phyloP scores from a whole-genome alignment of 768 basidiomycete genomes.

The Heimioporus sp. region DNA sequence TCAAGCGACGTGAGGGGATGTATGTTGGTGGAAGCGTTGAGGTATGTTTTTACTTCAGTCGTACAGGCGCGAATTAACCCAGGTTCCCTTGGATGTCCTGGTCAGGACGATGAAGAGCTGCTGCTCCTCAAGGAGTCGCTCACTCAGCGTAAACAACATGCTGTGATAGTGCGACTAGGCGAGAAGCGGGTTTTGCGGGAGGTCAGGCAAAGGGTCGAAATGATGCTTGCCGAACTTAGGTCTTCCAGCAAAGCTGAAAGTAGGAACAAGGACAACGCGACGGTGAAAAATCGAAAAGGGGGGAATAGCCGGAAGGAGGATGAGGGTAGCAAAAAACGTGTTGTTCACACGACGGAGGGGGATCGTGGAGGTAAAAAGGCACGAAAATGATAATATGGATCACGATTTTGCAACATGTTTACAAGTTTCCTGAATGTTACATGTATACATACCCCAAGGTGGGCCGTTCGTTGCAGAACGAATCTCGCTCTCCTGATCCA shows the following conservation, averaged over 20 bases:
- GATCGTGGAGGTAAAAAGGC: conserved; percentile 17
- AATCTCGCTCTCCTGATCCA: too few relatives aligned
- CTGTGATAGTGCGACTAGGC: conserved; percentile 71
- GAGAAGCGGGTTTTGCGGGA: conserved; percentile 68
- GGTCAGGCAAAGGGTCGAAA: conserved; percentile 17
- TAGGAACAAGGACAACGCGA: background rate
- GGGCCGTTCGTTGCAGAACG: too few relatives aligned
- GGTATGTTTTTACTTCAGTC: conserved; percentile 25
- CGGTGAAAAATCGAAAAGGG: background rate
- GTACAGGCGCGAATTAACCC: background rate
- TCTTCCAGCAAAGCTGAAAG: background rate
- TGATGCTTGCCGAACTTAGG: conserved; percentile 5
- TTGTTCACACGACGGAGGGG: background rate
- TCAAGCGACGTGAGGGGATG: conserved; percentile 50
- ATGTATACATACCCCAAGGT: too few relatives aligned
- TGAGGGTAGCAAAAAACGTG: conserved; percentile 16
- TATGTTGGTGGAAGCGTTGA: conserved; percentile 37
- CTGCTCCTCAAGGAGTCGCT: conserved; percentile 27
- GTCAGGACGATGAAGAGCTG: conserved; percentile 51
- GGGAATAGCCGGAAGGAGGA: background rate
- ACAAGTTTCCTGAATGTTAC: too few relatives aligned
- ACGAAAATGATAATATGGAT: conserved; percentile 11
- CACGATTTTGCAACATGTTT: too few relatives aligned
- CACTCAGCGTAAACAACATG: conserved; percentile 51
- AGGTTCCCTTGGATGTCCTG: background rate